Evolutionary conservation across 2,329 filamentous ascomycete genomes (phyloP).

Genomic region (Aspergillus ustus): DNA sequence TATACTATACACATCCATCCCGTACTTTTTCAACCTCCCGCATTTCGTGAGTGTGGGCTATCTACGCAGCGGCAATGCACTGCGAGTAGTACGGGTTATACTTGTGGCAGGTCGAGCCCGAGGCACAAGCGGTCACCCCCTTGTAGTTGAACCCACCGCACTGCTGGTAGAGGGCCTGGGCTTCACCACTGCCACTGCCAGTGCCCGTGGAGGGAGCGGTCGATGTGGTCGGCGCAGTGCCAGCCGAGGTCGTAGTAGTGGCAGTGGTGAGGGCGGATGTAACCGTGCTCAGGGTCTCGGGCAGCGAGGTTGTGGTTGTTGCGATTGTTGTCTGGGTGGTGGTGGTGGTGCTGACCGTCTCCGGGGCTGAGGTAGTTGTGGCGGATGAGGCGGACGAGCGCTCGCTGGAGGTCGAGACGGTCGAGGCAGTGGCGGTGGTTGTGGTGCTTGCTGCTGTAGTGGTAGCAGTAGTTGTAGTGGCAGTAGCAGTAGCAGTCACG

Average conservation of each 20-base stretch:
- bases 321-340: not conserved
- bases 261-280: too few species aligned
- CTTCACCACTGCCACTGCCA: not conserved
- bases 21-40: too few species aligned
- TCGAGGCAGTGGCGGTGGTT: not conserved
- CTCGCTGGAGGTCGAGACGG: not conserved
- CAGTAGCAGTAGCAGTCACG: conserved; percentile 1
- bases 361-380: not conserved
- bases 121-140: conserved; percentile 46
- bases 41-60: too few species aligned
- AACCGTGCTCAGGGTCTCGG: not conserved
- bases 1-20: too few species aligned
- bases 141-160: conserved; percentile 52
- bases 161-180: conserved; percentile 40
- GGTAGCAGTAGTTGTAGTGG: not conserved
- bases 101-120: conserved; percentile 45
- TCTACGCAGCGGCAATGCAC: conserved; percentile 37
- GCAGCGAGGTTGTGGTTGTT: not conserved
- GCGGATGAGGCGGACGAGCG: not conserved
- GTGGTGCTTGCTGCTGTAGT: not conserved
- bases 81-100: conserved; percentile 54
- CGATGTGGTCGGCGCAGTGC: not conserved
- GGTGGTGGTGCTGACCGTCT: not conserved
- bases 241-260: not conserved
- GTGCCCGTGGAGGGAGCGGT: not conserved